A percentile compares a stretch with the other conserved stretches of the same genome.
phyloP scores from a whole-genome alignment of 805 yeast genomes.

The Monosporozyma solicola region DNA sequence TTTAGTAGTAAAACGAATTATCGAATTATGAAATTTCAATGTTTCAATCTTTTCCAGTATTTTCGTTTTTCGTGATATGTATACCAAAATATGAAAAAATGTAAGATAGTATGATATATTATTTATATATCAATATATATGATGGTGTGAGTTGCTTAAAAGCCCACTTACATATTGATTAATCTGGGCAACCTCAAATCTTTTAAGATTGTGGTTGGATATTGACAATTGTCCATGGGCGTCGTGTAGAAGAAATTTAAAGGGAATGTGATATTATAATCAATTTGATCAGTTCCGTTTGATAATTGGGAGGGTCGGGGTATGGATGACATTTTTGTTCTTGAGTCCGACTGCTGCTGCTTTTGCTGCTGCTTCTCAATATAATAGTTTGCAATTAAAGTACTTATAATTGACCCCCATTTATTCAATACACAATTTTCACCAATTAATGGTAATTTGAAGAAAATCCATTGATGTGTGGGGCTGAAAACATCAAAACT shows the following conservation, averaged over 20 bases:
- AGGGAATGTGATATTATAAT: neutral
- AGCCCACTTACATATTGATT: neutral
- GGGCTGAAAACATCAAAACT: constrained; percentile 10
- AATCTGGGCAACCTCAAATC: neutral
- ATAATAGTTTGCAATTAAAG: neutral
- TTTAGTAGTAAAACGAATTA: no score
- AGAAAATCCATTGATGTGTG: constrained; percentile 13
- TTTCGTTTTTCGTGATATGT: no score
- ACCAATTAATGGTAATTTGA: constrained; percentile 6
- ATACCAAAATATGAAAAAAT: neutral
- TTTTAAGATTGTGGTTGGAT: neutral
- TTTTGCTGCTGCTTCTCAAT: neutral
- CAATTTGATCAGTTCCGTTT: neutral
- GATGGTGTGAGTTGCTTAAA: neutral
- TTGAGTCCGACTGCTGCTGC: neutral
- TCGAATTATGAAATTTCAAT: no score
- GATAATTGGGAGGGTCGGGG: neutral
- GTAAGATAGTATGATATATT: neutral
- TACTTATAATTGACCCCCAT: neutral
- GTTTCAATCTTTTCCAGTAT: no score
- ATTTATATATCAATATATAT: no score
- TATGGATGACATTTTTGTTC: neutral
- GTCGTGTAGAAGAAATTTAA: neutral
- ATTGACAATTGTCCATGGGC: neutral
- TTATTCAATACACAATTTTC: constrained; percentile 10